Conservation (phyloP, 2,329 filamentous ascomycete species). For the Fusarium sp. region DNA sequence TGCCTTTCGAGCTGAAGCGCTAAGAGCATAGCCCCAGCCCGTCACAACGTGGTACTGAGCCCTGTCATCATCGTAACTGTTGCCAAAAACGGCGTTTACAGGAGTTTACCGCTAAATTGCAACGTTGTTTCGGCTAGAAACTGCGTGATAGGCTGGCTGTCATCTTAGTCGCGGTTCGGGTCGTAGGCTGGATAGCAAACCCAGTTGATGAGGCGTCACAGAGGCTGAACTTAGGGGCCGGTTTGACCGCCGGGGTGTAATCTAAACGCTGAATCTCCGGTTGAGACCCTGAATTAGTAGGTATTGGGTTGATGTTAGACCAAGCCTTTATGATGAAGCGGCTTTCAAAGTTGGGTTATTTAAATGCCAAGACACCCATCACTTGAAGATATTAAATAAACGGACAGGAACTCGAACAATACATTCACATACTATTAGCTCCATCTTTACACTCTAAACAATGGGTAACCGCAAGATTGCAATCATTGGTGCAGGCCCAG, state of each 20-base stretch:
- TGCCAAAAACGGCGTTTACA: not conserved
- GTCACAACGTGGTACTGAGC: slow-evolving; percentile 1
- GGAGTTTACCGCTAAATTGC: not conserved
- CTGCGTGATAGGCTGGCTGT: not conserved
- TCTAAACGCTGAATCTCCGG: slow-evolving; percentile 10
- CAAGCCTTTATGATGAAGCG: not conserved
- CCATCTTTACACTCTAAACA: not conserved
- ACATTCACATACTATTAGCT: not conserved
- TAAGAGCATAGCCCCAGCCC: not conserved
- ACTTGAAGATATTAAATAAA: not conserved
- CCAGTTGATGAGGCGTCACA: slow-evolving; percentile 1
- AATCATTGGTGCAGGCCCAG: slow-evolving; percentile 45
- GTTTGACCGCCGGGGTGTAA: slow-evolving; percentile 18
- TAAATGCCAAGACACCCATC: slow-evolving; percentile 9
- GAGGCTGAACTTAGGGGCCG: slow-evolving; percentile 24
- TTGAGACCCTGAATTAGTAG: not conserved
- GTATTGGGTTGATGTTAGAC: not conserved
- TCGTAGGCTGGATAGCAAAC: not conserved
- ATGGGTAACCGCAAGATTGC: slow-evolving; percentile 42
- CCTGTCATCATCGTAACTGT: not conserved
- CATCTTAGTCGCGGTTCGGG: not conserved
- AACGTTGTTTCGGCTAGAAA: slow-evolving; percentile 8
- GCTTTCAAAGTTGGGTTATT: not conserved
- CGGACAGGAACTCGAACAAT: not conserved
- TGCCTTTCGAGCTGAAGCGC: slow-evolving; percentile 2